Evolutionary conservation across 2,329 filamentous ascomycete species (phyloP), one percentile per base, ranked within the genome.

Genomic region (Apiospora saccharicola): DNA sequence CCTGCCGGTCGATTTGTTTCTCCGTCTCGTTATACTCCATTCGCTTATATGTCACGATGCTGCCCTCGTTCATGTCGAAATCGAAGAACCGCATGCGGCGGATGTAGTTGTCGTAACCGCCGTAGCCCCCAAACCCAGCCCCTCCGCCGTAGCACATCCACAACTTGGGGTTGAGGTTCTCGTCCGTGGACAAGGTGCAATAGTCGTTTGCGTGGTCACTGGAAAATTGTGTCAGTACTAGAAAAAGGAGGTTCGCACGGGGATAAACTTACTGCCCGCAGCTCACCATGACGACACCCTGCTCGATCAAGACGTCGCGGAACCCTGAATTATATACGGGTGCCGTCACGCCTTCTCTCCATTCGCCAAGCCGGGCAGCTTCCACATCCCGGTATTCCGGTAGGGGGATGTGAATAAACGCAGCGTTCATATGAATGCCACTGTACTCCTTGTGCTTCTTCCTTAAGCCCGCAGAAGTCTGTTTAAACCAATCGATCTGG

Each of bases 91-190:
- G 90, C 70, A 98, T 88, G 43, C 95, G 91, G 37, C 96, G 92
- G 78, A 95, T 88, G 80, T 93, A 98, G 4, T 92, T 93, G 57
- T 91, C 92, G 80, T 98, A 98, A 7, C 96, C 95, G 26, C 93
- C 96, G 80, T 99, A 99, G 0, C 96, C 96, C 71, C 96, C 96
- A 78, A 99, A 98, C 1, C 96, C 96, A 41, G 91, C 90, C 37
- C 93, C 96, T 44, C 96, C 96, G 12, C 92, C 96, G 82, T 98
- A 98, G 85, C 96, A 99, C 95, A 99, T 98, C 96, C 96, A 99
- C 2, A 98, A 85, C 43, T 92, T 89, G 0, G 93, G 91, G 68
- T 87, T 87, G n/a, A 86, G 84, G 43, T 86, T 82, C 53, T 88
- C 83, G 70, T 88, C 82, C 4, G 85, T 82, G 1, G 88, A 91